Evolutionary conservation across 2,329 filamentous ascomycete species (phyloP), one percentile per base, ranked within the genome.

Genomic region (Colletotrichum sp.): DNA sequence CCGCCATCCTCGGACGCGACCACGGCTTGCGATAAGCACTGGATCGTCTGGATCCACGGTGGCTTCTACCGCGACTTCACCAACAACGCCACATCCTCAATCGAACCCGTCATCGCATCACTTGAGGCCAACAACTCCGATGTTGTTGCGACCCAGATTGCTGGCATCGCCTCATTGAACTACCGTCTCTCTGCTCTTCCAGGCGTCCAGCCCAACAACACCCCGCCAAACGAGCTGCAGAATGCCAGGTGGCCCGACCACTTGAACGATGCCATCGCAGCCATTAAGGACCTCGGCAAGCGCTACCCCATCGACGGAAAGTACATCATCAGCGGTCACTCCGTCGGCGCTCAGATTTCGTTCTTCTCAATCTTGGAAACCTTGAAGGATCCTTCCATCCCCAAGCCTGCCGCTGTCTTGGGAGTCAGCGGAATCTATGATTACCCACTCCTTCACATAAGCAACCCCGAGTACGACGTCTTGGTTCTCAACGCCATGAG

Each of bases 391-490:
- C 48, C 8, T n/a, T 61, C 72, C 9, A 32, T 75, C 18, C 72
- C 72, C 2, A 64, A 59, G 18, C 92, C 91, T 0, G 81, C 84
- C 3, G 90, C 88, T 6, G 83, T 94, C 14, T 81, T 94, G 8
- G 89, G 92, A 32, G 83, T 94, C 21, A 90, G 90, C 73, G 93
- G 94, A 0, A 91, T 95, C 21, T 95, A 95, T 82, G 90, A 94
- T 79, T 82, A 95, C 7, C 86, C 87, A 5, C 87, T 87, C 0
- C 82, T 95, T 18, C 84, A 88, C 26, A 81, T 85, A 57, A 85
- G 88, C 7, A 85, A 89, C 30, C 81, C 81, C 16, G 86, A 80
- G n/a, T 95, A 95, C 80, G 81, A 84, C 6, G 86, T 86, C 4
- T 92, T 95, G 75, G 85, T 93, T n/a, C 79, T 83, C 4, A 87